phyloP scores from a whole-genome alignment of 176 grass and related monocot species.

The Eremochloa ophiuroides region DNA sequence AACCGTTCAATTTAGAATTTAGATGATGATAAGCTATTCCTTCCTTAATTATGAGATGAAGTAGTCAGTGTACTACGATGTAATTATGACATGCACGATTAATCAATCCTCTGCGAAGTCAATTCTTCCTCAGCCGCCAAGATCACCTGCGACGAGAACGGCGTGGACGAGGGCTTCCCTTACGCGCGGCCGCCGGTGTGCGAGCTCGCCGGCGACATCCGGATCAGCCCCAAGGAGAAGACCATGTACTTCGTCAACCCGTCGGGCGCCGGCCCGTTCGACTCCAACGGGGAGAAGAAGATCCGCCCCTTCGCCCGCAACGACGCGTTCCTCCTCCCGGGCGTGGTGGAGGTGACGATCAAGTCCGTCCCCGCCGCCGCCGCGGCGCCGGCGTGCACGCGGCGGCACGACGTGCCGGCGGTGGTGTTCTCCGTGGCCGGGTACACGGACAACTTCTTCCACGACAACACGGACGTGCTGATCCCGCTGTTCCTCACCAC shows the following conservation, averaged over 20 bases:
- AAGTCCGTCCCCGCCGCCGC: conserved; percentile 43
- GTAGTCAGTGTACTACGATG: not conserved
- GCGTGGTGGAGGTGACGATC: conserved; percentile 62
- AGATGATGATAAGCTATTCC: not conserved
- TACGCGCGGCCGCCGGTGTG: conserved; percentile 66
- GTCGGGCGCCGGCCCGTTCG: conserved; percentile 26
- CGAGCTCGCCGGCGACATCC: conserved; percentile 70
- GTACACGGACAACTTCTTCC: conserved; percentile 95
- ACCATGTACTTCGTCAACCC: conserved; percentile 54
- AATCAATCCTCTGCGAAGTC: not conserved
- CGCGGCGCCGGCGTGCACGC: conserved; percentile 32
- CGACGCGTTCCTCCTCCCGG: conserved; percentile 59
- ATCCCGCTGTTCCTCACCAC: conserved; percentile 78
- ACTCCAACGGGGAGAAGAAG: conserved; percentile 44
- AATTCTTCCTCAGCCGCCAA: conserved; percentile 19
- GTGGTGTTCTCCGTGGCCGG: conserved; percentile 79
- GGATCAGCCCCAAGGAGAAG: conserved; percentile 48
- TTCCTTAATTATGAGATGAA: too few species aligned
- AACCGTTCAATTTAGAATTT: not conserved
- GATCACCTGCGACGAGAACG: conserved; percentile 64
- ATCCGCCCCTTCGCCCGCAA: conserved; percentile 67
- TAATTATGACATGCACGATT: not conserved
- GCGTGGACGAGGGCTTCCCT: conserved; percentile 62
- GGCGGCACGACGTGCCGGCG: conserved; percentile 50
- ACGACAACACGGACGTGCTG: conserved; percentile 84